phyloP scores from a whole-genome alignment of 1,284 basidiomycete genomes.

The Leccinum pallidistipes region DNA sequence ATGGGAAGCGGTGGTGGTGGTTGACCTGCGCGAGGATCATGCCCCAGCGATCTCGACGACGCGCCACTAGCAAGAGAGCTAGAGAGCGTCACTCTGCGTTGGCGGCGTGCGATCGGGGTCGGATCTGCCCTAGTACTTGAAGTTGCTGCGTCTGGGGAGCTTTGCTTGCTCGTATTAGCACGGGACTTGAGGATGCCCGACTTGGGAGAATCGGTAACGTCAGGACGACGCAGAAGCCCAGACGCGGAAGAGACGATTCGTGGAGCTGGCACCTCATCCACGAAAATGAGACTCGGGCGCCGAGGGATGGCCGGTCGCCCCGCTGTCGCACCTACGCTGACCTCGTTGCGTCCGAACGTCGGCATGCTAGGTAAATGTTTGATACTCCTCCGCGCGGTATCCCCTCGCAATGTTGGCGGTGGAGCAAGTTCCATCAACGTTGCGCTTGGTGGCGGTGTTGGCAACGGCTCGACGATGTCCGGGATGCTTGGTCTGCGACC shows the following conservation, averaged over 20 bases:
- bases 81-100: slow-evolving; percentile 26
- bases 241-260: slow-evolving; percentile 1
- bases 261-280: not conserved
- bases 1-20: not conserved
- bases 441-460: slow-evolving; percentile 17
- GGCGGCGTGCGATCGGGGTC: slow-evolving; percentile 5
- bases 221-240: slow-evolving; percentile 3
- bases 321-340: not conserved
- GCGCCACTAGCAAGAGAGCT: slow-evolving; percentile 8
- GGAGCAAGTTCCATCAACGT: slow-evolving; percentile 21
- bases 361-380: slow-evolving; percentile 28
- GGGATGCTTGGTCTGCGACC: not conserved
- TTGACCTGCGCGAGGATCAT: not conserved
- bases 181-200: slow-evolving; percentile 23
- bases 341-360: slow-evolving; percentile 11
- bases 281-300: slow-evolving; percentile 21
- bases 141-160: not conserved
- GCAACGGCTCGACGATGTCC: slow-evolving; percentile 15
- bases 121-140: not conserved
- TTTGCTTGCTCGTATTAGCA: slow-evolving; percentile 6
- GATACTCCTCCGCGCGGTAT: slow-evolving; percentile 10
- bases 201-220: slow-evolving; percentile 4
- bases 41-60: not conserved
- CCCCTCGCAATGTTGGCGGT: slow-evolving; percentile 13
- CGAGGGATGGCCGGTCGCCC: slow-evolving; percentile 13